Percentiles rank a stretch among this genome's conserved stretches.
Conservation (phyloP, 805 yeast species). For the Priceomyces haplophilus region DNA sequence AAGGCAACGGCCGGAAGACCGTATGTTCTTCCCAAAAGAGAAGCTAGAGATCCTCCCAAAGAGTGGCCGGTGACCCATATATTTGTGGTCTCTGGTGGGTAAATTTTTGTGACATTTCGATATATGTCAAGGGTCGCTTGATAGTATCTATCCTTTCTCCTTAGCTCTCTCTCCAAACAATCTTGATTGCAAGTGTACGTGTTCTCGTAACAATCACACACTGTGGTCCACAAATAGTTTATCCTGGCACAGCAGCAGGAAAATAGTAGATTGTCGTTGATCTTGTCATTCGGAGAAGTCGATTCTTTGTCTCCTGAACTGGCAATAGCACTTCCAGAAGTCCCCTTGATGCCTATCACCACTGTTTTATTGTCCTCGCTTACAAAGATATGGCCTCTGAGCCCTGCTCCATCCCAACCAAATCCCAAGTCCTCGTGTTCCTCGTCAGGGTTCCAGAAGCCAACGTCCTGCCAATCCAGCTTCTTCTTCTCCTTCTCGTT, state of each 20-base stretch:
- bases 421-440: slow-evolving; percentile 52
- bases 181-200: slow-evolving; percentile 85
- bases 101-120: slow-evolving; percentile 60
- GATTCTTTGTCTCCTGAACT: slow-evolving; percentile 49
- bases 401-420: slow-evolving; percentile 86
- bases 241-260: slow-evolving; percentile 96
- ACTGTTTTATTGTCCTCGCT: slow-evolving; percentile 55
- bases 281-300: slow-evolving; percentile 76
- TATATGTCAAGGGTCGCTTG: slow-evolving; percentile 75
- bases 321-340: slow-evolving; percentile 71
- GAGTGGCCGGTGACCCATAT: slow-evolving; percentile 97
- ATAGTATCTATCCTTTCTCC: slow-evolving; percentile 76
- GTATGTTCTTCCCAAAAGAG: slow-evolving; percentile 80
- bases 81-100: slow-evolving; percentile 58
- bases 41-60: slow-evolving; percentile 82
- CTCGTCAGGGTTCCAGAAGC: slow-evolving; percentile 53
- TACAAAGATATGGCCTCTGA: slow-evolving; percentile 88
- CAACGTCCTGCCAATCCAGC: slow-evolving; percentile 86
- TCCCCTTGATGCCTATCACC: slow-evolving; percentile 84
- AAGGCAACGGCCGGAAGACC: slow-evolving; percentile 88
- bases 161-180: slow-evolving; percentile 76
- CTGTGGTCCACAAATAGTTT: slow-evolving; percentile 88
- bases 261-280: slow-evolving; percentile 83
- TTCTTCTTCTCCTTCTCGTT: slow-evolving; percentile 43
- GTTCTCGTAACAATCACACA: slow-evolving; percentile 85